Percentiles rank a stretch among this genome's conserved stretches.
phyloP scores from a whole-genome alignment of 1,139 yeast species.

The Hansenula sp. region DNA sequence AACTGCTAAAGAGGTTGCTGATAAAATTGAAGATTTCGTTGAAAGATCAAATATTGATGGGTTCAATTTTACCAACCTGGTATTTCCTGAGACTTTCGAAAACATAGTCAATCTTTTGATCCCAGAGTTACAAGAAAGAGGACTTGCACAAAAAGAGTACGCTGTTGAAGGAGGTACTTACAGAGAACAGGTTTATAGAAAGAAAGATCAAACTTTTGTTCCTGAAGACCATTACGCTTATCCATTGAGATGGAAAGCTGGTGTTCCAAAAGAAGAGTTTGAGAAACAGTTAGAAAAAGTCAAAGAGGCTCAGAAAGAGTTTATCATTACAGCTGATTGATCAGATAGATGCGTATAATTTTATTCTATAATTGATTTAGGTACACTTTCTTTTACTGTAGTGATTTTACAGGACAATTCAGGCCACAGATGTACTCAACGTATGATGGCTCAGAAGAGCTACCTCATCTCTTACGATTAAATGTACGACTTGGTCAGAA shows the following conservation, averaged over 20 bases:
- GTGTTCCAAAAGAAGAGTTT: slow-evolving; percentile 31
- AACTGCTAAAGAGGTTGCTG: slow-evolving; percentile 4
- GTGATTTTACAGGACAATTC: no score
- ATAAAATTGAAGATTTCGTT: slow-evolving; percentile 28
- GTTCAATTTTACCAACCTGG: slow-evolving; percentile 28
- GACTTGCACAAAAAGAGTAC: slow-evolving; percentile 27
- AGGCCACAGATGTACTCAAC: no score
- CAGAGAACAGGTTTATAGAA: slow-evolving; percentile 15
- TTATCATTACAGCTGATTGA: slow-evolving; percentile 13
- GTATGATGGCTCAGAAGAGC: no score
- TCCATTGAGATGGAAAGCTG: slow-evolving; percentile 33
- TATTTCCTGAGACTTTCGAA: slow-evolving; percentile 28
- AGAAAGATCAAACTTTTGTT: slow-evolving; percentile 25
- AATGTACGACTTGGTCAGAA: no score
- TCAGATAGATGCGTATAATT: no score
- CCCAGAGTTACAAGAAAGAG: slow-evolving; percentile 29
- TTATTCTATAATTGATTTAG: no score
- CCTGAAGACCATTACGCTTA: slow-evolving; percentile 34
- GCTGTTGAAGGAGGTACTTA: slow-evolving; percentile 20
- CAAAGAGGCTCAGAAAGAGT: not conserved
- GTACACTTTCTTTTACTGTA: no score
- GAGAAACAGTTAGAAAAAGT: slow-evolving; percentile 18
- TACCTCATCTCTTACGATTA: no score
- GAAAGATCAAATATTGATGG: slow-evolving; percentile 30
- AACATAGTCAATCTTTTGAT: slow-evolving; percentile 28